phyloP scores from a whole-genome alignment of 371 early-diverging fungal species.

The Apophysomyces sp. region DNA sequence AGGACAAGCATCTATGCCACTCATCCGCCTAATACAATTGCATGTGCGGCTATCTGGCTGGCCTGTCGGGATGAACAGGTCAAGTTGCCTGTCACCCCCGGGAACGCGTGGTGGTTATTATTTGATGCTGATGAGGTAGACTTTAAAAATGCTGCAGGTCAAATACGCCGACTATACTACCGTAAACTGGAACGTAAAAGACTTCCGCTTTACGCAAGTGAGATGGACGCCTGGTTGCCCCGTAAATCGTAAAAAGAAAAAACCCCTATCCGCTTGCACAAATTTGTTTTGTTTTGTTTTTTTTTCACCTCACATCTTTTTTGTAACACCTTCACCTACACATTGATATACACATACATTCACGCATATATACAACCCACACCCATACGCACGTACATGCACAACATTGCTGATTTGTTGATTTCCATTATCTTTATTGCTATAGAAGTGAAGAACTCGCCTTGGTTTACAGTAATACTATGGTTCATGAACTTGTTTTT shows the following conservation, averaged over 20 bases:
- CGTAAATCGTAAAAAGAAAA: background rate
- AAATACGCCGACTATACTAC: constrained; percentile 62
- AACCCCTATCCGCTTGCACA: background rate
- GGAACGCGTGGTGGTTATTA: constrained; percentile 79
- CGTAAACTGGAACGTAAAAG: constrained; percentile 38
- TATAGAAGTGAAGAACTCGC: background rate
- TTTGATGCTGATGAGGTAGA: constrained; percentile 81
- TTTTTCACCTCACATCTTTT: background rate
- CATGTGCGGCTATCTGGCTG: constrained; percentile 87
- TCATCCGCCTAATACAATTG: constrained; percentile 87
- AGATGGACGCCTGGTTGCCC: constrained; percentile 27
- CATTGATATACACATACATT: background rate
- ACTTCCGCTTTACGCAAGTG: constrained; percentile 51
- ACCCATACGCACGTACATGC: background rate
- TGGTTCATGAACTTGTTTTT: background rate
- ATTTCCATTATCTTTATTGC: background rate
- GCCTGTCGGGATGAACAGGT: constrained; percentile 70
- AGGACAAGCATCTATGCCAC: constrained; percentile 80
- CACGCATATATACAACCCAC: background rate
- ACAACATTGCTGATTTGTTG: constrained; percentile 1
- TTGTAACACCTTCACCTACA: background rate
- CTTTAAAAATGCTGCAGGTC: constrained; percentile 57
- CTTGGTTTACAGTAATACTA: background rate
- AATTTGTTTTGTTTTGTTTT: background rate
- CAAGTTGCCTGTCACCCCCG: constrained; percentile 68